Evolutionary conservation across 2,329 filamentous ascomycete genomes (phyloP).

Genomic region (Bertia moriformis): DNA sequence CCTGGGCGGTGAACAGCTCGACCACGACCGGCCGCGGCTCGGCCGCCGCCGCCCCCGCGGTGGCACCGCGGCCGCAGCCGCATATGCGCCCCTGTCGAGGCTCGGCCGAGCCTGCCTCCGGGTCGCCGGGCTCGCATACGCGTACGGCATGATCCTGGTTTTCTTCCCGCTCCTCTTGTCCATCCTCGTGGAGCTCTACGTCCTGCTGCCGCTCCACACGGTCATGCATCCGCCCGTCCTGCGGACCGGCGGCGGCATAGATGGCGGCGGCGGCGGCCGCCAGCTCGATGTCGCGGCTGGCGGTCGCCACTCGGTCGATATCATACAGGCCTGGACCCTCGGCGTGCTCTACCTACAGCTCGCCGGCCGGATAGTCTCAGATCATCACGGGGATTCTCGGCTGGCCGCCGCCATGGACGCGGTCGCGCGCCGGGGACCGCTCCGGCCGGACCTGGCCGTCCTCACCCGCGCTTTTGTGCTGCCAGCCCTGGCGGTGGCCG

Average conservation of each 20-base stretch:
- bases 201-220: slow-evolving; percentile 33
- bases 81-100: too few relatives aligned
- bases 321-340: slow-evolving; percentile 88
- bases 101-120: background rate
- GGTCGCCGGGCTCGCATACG: slow-evolving; percentile 51
- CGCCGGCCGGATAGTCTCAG: slow-evolving; percentile 50
- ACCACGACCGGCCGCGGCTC: too few relatives aligned
- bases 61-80: too few relatives aligned
- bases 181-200: slow-evolving; percentile 71
- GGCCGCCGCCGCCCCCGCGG: too few relatives aligned
- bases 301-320: slow-evolving; percentile 57
- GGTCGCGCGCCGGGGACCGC: slow-evolving; percentile 60
- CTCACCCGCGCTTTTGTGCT: slow-evolving; percentile 80
- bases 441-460: slow-evolving; percentile 65
- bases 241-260: slow-evolving; percentile 14
- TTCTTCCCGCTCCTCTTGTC: slow-evolving; percentile 71
- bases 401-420: slow-evolving; percentile 62
- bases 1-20: too few relatives aligned
- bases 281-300: slow-evolving; percentile 12
- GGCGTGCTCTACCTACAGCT: slow-evolving; percentile 83
- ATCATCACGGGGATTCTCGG: slow-evolving; percentile 54
- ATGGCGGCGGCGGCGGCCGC: slow-evolving; percentile 8
- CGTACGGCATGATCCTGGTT: slow-evolving; percentile 61
- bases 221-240: slow-evolving; percentile 12
- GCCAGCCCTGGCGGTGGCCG: slow-evolving; percentile 50